A percentile compares a stretch with the other conserved stretches of the same genome.
These are phyloP conservation scores for Penicillium lagena DNA, from an alignment of 495 filamentous ascomycete genomes.

Conservation along the genomic window DNA sequence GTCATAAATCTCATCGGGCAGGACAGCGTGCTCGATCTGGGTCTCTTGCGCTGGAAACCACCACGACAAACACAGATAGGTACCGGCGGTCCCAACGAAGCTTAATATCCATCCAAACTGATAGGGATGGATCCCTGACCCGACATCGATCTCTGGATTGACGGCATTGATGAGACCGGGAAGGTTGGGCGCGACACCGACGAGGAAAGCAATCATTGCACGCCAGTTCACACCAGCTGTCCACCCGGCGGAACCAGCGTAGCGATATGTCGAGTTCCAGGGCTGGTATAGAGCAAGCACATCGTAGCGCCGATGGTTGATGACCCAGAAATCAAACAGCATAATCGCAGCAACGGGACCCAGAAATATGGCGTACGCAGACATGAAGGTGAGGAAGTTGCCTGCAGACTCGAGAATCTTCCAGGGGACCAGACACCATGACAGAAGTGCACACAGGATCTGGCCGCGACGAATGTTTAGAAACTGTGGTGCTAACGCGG, in stretches of 20 bases:
- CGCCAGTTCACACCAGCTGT: constrained; percentile 55
- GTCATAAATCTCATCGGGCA: constrained; percentile 45
- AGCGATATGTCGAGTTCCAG: constrained; percentile 37
- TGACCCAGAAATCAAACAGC: constrained; percentile 60
- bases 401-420: constrained; percentile 54
- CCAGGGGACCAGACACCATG: constrained; percentile 59
- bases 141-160: constrained; percentile 35
- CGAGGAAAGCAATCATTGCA: constrained; percentile 55
- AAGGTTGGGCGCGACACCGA: constrained; percentile 55
- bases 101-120: constrained; percentile 53
- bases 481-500: constrained; percentile 49
- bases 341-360: constrained; percentile 65
- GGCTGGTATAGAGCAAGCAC: constrained; percentile 44
- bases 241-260: constrained; percentile 21
- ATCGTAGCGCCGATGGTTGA: constrained; percentile 56
- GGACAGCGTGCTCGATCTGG: constrained; percentile 30
- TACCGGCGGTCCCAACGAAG: constrained; percentile 38
- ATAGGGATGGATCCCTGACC: constrained; percentile 44
- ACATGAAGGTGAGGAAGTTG: constrained; percentile 56
- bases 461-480: constrained; percentile 60
- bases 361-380: constrained; percentile 60
- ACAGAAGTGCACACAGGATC: constrained; percentile 51
- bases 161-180: constrained; percentile 52
- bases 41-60: constrained; percentile 31
- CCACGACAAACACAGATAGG: constrained; percentile 37